Base-by-base conservation (phyloP, 2,329 filamentous ascomycete genomes). In the Nothophaeocryptopus gaeumannii region DNA sequence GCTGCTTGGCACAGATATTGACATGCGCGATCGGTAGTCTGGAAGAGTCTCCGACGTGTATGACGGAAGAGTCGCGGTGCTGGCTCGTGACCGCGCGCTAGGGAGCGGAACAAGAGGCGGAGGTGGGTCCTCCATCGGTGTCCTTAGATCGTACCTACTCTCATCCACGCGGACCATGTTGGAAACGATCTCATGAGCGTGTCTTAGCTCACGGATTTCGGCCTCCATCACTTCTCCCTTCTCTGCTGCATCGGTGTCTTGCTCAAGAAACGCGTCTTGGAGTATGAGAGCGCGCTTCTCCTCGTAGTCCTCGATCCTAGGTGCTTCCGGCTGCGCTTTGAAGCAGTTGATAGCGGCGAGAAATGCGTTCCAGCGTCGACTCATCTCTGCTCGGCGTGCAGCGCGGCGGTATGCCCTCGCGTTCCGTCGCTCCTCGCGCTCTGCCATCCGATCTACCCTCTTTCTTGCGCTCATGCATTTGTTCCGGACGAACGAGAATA, bases 401-500 rank as follows among this genome's bases (percentile, higher is more conserved):
- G 79, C 78, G 30, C 74, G 71, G 37, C 73, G 74, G 58, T 82
- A 83, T 7, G 75, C 71, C 10, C 74, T 70, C 9, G 70, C 75
- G 26, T 74, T 77, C 29, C 72, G 69, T 43, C 78, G 72, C 63
- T 82, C 78, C 67, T 83, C 79, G 11, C 72, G 72, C 37, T 74
- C 69, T 12, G 79, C 77, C 8, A 76, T 72, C 20, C 78, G 71
- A 50, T 82, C 79, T 10, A 74, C 76, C 50, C 75, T 73, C 29
- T 71, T 73, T 30, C 77, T 74, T 16, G 73, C 70, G 44, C 75
- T 75, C 56, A 74, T 72, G 53, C 73, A 80, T 54, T 74, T 74
- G 49, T 72, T 67, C 16, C 70, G 71, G 47, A 78, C 68, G 36
- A 74, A 66, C 5, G 68, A 64, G 56, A 76, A 67, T 2, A 77